Base-by-base conservation (phyloP, 2,329 filamentous ascomycete genomes). In the Chaetomium sp. region DNA sequence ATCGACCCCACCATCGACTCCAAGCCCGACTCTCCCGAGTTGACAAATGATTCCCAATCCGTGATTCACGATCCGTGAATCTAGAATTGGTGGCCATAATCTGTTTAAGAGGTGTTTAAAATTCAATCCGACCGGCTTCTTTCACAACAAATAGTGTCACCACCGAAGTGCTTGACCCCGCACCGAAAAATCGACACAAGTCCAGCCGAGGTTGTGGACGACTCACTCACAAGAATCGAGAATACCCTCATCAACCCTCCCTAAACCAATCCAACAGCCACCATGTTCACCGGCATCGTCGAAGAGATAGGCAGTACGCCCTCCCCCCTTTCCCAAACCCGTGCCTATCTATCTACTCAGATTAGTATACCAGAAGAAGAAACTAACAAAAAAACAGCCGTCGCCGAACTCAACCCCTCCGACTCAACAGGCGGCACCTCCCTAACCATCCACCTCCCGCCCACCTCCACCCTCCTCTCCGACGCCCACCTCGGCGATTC, bases 231-330 rank as follows among this genome's bases (percentile, higher is more conserved):
- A 8, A 19, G 9, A n/a, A 44, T 5, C 9, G 6, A 34, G 32
- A 47, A 40, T 52, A 38, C 50, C 44, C 49, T 49, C 49, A 53
- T 11, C 4, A 6, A 9, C 32, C 6, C 27, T 34, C 7, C 34
- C 11, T 1, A 12, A 40, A 40, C 37, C 9, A 40, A 9, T 2
- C 37, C 8, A 40, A 3, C 12, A 14, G 40, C 6, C 46, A 54
- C 41, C n/a, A 97, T 99, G 94, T 97, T 99, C 69, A 97, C 94
- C 56, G 94, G 94, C 64, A 88, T 96, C 59, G 89, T 96, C 53
- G 91, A 96, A 75, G 87, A 87, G 59, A 87, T 97, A 61, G 94
- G 94, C 76, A 91, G 92, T 95, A 76, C 74, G 85, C 76, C 40
- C 40, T 6, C 35, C 36, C 48, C 33, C 50, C 41, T 42, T 38